phyloP scores from a whole-genome alignment of 495 filamentous ascomycete genomes.

The Aspergillus diversus region DNA sequence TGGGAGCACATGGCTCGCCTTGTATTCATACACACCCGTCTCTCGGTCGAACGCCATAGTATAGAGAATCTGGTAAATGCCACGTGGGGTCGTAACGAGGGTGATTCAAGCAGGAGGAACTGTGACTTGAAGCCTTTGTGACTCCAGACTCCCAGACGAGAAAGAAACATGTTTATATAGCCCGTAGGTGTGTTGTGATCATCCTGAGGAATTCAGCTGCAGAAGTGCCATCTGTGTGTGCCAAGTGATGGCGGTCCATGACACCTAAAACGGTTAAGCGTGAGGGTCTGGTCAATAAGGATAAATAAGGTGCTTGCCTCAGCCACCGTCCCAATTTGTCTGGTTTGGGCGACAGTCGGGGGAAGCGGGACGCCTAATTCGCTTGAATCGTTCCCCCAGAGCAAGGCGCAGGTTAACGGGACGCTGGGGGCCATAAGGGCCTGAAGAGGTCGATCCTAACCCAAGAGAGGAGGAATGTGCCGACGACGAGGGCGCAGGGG shows the following conservation, averaged over 20 bases:
- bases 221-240: not conserved
- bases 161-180: no score
- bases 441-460: not conserved
- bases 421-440: not conserved
- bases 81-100: no score
- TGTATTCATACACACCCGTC: conserved; percentile 27
- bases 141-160: no score
- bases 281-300: not conserved
- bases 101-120: no score
- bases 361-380: not conserved
- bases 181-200: not conserved
- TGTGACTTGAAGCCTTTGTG: no score
- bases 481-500: not conserved
- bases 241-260: not conserved
- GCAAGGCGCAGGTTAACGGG: not conserved
- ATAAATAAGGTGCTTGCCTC: no score
- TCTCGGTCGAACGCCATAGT: conserved; percentile 2
- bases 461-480: not conserved
- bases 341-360: not conserved
- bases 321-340: not conserved
- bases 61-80: not conserved
- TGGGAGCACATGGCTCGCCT: conserved; percentile 45
- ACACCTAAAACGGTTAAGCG: not conserved
- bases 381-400: not conserved
- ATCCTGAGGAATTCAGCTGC: not conserved